These are phyloP conservation scores for Solanum lycopersicoides DNA, from an alignment of 257 asterid genomes.

Conservation along the genomic window DNA sequence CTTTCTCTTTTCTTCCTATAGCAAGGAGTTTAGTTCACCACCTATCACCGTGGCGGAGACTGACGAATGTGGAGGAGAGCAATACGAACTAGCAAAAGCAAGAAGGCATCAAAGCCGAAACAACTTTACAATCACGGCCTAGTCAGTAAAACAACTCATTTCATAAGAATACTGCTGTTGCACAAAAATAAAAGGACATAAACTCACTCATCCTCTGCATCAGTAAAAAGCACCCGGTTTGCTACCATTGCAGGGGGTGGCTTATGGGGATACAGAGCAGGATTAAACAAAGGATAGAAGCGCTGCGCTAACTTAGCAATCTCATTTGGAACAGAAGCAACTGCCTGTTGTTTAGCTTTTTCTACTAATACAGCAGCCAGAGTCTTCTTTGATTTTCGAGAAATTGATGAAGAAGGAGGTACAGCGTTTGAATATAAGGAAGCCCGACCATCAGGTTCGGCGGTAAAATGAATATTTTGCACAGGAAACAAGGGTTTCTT, in stretches of 20 bases:
- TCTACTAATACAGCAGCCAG: constrained; percentile 86
- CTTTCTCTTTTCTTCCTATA: neutral
- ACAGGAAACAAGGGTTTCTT: constrained; percentile 76
- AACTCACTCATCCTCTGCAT: constrained; percentile 98
- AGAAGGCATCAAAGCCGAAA: neutral
- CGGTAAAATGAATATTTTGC: constrained; percentile 21
- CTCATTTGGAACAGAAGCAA: constrained; percentile 79
- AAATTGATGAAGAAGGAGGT: constrained; percentile 27
- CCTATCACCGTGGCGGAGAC: neutral
- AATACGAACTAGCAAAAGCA: neutral
- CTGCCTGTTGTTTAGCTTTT: constrained; percentile 64
- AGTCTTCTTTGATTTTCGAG: constrained; percentile 47
- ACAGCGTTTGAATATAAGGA: constrained; percentile 19
- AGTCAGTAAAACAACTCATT: neutral
- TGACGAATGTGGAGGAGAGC: neutral
- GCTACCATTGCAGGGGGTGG: constrained; percentile 78
- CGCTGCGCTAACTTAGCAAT: constrained; percentile 74
- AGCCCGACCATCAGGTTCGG: constrained; percentile 41
- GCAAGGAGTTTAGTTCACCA: neutral
- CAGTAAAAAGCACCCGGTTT: constrained; percentile 89
- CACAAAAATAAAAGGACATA: constrained; percentile 22
- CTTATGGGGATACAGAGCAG: constrained; percentile 84
- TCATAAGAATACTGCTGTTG: neutral
- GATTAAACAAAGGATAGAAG: constrained; percentile 78
- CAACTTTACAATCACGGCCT: neutral